phyloP scores from a whole-genome alignment of 176 grass and related monocot genomes.

The Eremochloa ophiuroides region DNA sequence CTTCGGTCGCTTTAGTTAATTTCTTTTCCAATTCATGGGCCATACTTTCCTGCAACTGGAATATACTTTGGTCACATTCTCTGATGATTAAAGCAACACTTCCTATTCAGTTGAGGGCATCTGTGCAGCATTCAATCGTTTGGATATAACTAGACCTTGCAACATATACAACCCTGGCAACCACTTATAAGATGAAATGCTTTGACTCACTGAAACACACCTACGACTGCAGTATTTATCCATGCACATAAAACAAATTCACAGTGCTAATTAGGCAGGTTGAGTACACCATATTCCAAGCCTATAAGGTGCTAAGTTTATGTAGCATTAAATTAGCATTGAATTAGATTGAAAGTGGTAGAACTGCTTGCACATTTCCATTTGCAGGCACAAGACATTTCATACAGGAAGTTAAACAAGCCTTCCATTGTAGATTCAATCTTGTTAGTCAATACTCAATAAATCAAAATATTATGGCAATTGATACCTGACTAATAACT shows the following conservation, averaged over 20 bases:
- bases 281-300: slow-evolving; percentile 10
- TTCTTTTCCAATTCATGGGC: slow-evolving; percentile 49
- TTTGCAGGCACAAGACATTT: slow-evolving; percentile 13
- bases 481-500: background rate
- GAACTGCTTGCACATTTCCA: background rate
- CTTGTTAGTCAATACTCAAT: slow-evolving; percentile 10
- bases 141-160: background rate
- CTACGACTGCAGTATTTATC: background rate
- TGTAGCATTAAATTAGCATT: background rate
- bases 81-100: background rate
- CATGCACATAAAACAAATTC: background rate
- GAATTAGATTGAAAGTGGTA: background rate
- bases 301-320: slow-evolving; percentile 6
- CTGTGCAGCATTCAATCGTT: background rate
- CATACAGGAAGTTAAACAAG: background rate
- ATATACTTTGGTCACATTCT: slow-evolving; percentile 9
- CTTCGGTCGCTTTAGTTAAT: slow-evolving; percentile 47
- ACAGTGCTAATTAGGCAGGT: background rate
- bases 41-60: slow-evolving; percentile 57
- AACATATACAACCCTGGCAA: background rate
- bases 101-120: background rate
- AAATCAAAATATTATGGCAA: background rate
- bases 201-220: background rate
- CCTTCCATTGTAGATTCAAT: background rate
- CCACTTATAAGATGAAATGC: slow-evolving; percentile 1